phyloP scores from a whole-genome alignment of 2,329 filamentous ascomycete genomes.

The Tothia fuscella region DNA sequence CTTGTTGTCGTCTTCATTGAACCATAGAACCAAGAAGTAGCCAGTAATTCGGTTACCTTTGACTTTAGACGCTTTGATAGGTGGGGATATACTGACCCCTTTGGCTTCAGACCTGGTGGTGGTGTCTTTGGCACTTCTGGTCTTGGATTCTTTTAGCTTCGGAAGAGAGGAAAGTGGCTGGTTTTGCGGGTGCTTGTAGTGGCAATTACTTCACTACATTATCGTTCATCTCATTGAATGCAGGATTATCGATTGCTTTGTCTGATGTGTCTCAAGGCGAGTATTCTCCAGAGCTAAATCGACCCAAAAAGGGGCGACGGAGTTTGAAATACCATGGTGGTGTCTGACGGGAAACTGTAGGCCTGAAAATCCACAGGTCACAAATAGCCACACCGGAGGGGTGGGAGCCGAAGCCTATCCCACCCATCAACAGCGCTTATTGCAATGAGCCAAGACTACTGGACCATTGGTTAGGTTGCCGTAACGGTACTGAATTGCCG shows the following conservation, averaged over 20 bases:
- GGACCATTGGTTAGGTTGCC: not conserved
- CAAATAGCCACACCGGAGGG: too few relatives aligned
- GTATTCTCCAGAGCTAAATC: slow-evolving; percentile 2
- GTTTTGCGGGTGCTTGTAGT: not conserved
- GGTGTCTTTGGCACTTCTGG: too few relatives aligned
- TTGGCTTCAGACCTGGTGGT: not conserved
- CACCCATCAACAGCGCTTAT: too few relatives aligned
- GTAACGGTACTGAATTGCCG: not conserved
- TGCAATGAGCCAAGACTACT: not conserved
- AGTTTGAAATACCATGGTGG: too few relatives aligned
- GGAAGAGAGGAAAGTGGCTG: too few relatives aligned
- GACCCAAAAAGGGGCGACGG: not conserved
- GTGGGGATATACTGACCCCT: slow-evolving; percentile 2
- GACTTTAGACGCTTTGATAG: not conserved
- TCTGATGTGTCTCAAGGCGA: slow-evolving; percentile 6
- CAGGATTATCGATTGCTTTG: slow-evolving; percentile 1
- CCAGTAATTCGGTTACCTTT: not conserved
- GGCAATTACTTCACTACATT: not conserved
- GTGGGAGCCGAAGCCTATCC: too few relatives aligned
- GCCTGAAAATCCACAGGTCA: too few relatives aligned
- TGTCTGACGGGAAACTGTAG: too few relatives aligned
- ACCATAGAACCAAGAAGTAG: slow-evolving; percentile 1
- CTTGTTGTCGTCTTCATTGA: not conserved
- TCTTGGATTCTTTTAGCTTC: too few relatives aligned
- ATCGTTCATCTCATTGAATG: not conserved